These are phyloP conservation scores for Scenedesmus sp. DNA, from an alignment of 163 green algal genomes.

Conservation along the genomic window DNA sequence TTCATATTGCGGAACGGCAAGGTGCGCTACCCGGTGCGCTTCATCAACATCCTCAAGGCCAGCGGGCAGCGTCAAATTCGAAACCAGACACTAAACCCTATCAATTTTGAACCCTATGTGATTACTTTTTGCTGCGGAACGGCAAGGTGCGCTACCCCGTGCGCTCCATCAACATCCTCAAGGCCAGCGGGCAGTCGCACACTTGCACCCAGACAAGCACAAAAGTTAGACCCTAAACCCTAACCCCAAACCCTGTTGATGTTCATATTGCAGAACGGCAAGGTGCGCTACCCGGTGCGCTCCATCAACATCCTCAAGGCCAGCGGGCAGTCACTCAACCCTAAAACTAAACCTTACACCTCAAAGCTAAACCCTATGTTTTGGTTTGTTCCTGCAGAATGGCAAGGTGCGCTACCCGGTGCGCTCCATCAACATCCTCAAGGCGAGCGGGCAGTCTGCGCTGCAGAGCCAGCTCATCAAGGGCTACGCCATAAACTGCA, in stretches of 20 bases:
- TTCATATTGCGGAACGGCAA: background rate
- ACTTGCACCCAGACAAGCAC: no score
- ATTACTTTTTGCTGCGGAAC: conserved; percentile 28
- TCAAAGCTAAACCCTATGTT: background rate
- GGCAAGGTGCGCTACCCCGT: conserved; percentile 69
- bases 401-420: conserved; percentile 89
- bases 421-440: conserved; percentile 98
- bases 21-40: background rate
- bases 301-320: conserved; percentile 99
- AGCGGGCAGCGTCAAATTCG: no score
- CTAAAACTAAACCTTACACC: no score
- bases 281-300: conserved; percentile 64
- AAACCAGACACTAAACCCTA: no score
- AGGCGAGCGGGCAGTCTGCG: conserved; percentile 95
- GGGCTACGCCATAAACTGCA: conserved; percentile 97
- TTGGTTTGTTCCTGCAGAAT: conserved; percentile 34
- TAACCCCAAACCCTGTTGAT: no score
- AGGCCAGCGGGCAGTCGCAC: background rate
- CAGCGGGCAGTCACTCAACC: conserved; percentile 84
- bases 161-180: background rate
- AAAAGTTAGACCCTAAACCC: no score
- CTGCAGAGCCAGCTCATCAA: conserved; percentile 92
- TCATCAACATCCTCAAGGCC: background rate
- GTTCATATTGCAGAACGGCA: no score
- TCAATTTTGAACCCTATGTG: background rate